phyloP scores from a whole-genome alignment of 208 protist species.

The Trypanosoma avium region DNA sequence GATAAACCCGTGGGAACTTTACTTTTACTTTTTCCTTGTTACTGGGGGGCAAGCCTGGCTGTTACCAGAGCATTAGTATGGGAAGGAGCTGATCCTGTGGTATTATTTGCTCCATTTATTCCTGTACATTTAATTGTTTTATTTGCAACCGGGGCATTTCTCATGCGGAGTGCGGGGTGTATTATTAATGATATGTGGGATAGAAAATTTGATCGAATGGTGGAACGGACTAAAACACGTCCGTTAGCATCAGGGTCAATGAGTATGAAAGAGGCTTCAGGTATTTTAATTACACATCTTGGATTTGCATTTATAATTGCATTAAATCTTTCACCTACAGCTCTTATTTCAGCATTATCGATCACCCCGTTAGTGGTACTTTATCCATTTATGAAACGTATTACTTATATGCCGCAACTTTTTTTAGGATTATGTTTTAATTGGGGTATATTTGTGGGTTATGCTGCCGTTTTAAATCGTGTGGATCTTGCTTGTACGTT shows the following conservation, averaged over 20 bases:
- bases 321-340: conserved; percentile 68
- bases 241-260: conserved; percentile 63
- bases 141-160: conserved; percentile 69
- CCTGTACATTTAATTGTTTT: conserved; percentile 66
- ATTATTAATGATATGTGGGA: conserved; percentile 89
- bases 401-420: conserved; percentile 80
- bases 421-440: conserved; percentile 78
- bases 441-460: conserved; percentile 88
- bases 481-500: conserved; percentile 69
- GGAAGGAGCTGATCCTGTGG: conserved; percentile 82
- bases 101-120: conserved; percentile 76
- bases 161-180: conserved; percentile 82
- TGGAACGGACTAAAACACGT: conserved; percentile 66
- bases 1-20: conserved; percentile 70
- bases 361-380: conserved; percentile 64
- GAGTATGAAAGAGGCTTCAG: conserved; percentile 52
- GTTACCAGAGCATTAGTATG: conserved; percentile 81
- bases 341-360: conserved; percentile 50
- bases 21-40: conserved; percentile 75
- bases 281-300: conserved; percentile 47
- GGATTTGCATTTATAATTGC: conserved; percentile 45
- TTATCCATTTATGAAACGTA: conserved; percentile 86
- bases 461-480: conserved; percentile 77
- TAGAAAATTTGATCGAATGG: conserved; percentile 66
- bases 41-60: conserved; percentile 76